A percentile compares a stretch with the other conserved stretches of the same genome.
Evolutionary conservation across 495 filamentous ascomycete genomes (phyloP).

Genomic region (Hypoxylon fuscum): DNA sequence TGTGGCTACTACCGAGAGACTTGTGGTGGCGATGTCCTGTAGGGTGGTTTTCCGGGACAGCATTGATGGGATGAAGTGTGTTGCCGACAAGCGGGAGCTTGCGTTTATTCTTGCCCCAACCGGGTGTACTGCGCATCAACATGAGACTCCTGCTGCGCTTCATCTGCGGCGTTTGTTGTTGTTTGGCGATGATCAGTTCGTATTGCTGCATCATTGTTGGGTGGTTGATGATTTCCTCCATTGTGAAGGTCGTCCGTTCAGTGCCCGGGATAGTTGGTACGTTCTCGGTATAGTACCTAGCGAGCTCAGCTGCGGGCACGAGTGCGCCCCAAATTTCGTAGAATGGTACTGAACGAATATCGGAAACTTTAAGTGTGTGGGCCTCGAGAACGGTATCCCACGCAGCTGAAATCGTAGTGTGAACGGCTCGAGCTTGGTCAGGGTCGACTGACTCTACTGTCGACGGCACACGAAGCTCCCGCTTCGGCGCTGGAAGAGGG

Average conservation of each 20-base stretch:
- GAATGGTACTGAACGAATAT: constrained; percentile 57
- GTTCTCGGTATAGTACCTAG: constrained; percentile 52
- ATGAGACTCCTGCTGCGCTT: constrained; percentile 27
- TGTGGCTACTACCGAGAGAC: constrained; percentile 24
- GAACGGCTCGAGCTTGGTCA: constrained; percentile 43
- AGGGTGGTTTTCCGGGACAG: constrained; percentile 2
- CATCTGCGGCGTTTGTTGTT: constrained; percentile 42
- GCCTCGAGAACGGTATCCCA: constrained; percentile 56
- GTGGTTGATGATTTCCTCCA: constrained; percentile 58
- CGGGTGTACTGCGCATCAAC: constrained; percentile 21
- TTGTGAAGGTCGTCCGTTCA: constrained; percentile 41
- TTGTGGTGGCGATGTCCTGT: constrained; percentile 15
- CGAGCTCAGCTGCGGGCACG: constrained; percentile 56
- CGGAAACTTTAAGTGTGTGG: constrained; percentile 50
- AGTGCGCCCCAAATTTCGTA: constrained; percentile 60
- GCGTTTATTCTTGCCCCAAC: constrained; percentile 27
- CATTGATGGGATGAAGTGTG: constrained; percentile 17
- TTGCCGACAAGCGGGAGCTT: constrained; percentile 40
- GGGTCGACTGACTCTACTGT: constrained; percentile 31
- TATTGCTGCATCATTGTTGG: constrained; percentile 60
- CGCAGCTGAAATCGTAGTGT: constrained; percentile 47
- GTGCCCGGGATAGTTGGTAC: constrained; percentile 39
- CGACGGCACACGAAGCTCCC: constrained; percentile 22
- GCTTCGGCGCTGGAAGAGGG: constrained; percentile 45
- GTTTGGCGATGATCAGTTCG: constrained; percentile 55